Percentiles rank a stretch among this genome's conserved stretches.
phyloP scores from a whole-genome alignment of 768 basidiomycete genomes.

The Russula vinacea region DNA sequence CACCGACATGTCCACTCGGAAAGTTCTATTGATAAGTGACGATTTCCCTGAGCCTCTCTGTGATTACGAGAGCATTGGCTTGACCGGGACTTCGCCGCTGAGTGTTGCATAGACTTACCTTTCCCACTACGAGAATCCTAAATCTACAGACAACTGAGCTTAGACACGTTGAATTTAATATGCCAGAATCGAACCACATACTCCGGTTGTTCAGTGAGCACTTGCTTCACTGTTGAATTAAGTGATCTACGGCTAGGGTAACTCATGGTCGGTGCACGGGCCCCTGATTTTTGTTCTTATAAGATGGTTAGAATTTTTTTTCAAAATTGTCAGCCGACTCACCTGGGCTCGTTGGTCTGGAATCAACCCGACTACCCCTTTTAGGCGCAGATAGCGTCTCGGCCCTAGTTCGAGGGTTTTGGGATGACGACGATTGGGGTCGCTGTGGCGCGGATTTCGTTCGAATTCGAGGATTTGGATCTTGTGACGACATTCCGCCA shows the following conservation, averaged over 20 bases:
- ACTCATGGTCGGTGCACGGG: background rate
- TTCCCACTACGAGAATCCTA: conserved; percentile 15
- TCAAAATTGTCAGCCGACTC: background rate
- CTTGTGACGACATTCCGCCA: no score
- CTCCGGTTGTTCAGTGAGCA: background rate
- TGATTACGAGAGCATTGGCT: background rate
- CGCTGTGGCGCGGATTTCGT: background rate
- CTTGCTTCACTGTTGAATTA: background rate
- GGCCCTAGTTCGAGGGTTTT: background rate
- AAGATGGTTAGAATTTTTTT: background rate
- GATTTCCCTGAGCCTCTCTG: conserved; percentile 20
- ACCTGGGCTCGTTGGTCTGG: background rate
- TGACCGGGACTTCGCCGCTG: background rate
- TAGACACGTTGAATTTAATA: background rate
- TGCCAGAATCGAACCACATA: background rate
- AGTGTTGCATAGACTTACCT: background rate
- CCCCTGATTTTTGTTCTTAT: background rate
- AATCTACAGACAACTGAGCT: conserved; percentile 5
- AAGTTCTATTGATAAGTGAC: conserved; percentile 7
- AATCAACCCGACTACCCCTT: background rate
- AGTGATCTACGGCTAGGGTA: background rate
- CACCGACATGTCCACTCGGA: conserved; percentile 11
- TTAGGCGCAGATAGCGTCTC: background rate
- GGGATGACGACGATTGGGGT: background rate
- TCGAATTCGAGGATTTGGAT: no score